phyloP scores from a whole-genome alignment of 2,329 filamentous ascomycete species.

The Microcyclospora tardicrescens region DNA sequence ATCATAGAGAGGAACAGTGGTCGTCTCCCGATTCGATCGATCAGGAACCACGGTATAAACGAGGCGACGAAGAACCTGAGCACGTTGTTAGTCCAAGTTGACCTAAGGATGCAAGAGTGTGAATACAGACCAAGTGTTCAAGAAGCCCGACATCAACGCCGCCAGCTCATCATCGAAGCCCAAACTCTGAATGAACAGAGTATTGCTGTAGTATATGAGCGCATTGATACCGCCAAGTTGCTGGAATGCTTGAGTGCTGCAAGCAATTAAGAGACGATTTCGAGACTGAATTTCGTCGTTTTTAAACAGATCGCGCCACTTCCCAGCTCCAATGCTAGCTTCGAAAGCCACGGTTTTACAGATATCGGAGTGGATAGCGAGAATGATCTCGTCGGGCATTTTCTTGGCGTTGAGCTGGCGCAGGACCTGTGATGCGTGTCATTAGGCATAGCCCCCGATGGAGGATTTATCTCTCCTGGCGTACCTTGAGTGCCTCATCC shows the following conservation, averaged over 20 bases:
- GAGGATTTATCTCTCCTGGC: too few species aligned
- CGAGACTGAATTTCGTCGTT: conserved; percentile 18
- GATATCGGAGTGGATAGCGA: conserved; percentile 15
- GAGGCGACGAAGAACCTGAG: conserved; percentile 36
- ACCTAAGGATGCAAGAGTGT: too few species aligned
- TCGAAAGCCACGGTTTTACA: conserved; percentile 15
- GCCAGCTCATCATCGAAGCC: conserved; percentile 14
- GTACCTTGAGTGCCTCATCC: conserved; percentile 23
- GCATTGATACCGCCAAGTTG: conserved; percentile 21
- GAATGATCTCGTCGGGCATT: conserved; percentile 14
- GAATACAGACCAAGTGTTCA: conserved; percentile 27
- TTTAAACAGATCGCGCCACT: conserved; percentile 18
- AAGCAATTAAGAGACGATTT: conserved; percentile 17
- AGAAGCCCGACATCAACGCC: conserved; percentile 18
- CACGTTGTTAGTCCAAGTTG: too few species aligned
- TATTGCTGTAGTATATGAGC: conserved; percentile 18
- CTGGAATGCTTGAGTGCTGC: conserved; percentile 18
- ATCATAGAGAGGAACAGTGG: conserved; percentile 22
- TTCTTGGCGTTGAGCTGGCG: conserved; percentile 15
- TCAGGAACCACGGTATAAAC: conserved; percentile 34
- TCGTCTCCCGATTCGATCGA: conserved; percentile 22
- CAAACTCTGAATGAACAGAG: conserved; percentile 17
- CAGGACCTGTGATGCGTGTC: conserved; percentile 12
- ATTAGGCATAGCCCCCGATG: too few species aligned
- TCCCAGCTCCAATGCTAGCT: conserved; percentile 25